These are phyloP conservation scores for Colletotrichum plurivorum DNA, from an alignment of 2,329 filamentous ascomycete genomes.

Conservation along the genomic window DNA sequence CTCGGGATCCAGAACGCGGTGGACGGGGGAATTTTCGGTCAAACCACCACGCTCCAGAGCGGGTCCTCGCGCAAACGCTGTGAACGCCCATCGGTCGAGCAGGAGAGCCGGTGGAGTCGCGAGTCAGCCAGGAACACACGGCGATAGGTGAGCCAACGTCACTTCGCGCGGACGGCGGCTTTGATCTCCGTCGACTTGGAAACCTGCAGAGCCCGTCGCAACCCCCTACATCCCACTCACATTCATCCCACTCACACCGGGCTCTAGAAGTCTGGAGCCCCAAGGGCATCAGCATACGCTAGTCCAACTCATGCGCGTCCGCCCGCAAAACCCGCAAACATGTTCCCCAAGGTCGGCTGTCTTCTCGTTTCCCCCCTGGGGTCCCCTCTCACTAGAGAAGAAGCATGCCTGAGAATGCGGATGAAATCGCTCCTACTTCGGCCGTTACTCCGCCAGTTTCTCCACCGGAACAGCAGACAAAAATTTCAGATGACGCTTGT, in stretches of 20 bases:
- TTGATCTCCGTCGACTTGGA: too few relatives aligned
- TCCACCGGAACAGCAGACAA: conserved; percentile 33
- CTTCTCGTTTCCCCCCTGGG: conserved; percentile 18
- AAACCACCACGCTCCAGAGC: conserved; percentile 18
- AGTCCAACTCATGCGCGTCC: conserved; percentile 19
- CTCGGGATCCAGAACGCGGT: conserved; percentile 27
- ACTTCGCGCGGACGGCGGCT: not conserved
- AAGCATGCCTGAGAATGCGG: conserved; percentile 32
- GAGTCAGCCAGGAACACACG: conserved; percentile 19
- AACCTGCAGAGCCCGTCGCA: conserved; percentile 4
- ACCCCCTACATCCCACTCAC: too few relatives aligned
- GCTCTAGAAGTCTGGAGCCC: conserved; percentile 19
- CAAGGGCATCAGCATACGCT: not conserved
- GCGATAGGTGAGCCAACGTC: too few relatives aligned
- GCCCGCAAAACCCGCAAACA: conserved; percentile 2
- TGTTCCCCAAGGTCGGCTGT: conserved; percentile 22
- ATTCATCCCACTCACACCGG: too few relatives aligned
- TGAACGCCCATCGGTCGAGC: not conserved
- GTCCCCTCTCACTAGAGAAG: conserved; percentile 30
- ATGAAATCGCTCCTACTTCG: conserved; percentile 37
- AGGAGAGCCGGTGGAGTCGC: conserved; percentile 14
- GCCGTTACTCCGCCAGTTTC: conserved; percentile 36
- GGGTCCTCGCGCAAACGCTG: conserved; percentile 27
- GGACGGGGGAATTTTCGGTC: conserved; percentile 29
- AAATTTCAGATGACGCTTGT: conserved; percentile 30